Conservation (phyloP, 768 basidiomycete species). For the Boletellus emodensis region DNA sequence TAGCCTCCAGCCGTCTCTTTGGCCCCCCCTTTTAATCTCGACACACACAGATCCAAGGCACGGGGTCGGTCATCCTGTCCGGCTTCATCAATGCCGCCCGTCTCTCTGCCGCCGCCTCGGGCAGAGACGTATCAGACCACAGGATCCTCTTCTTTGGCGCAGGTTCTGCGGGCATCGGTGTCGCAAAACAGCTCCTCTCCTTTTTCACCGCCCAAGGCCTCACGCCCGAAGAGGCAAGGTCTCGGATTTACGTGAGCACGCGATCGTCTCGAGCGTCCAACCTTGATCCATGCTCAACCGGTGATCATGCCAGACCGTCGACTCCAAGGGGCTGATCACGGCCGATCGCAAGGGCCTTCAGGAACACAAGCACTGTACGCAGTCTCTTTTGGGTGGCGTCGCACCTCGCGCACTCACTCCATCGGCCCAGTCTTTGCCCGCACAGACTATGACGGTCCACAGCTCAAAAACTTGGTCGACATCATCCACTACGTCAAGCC, state of each 20-base stretch:
- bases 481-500: constrained; percentile 72
- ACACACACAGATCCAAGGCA: constrained; percentile 54
- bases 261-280: background rate
- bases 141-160: constrained; percentile 58
- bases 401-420: background rate
- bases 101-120: constrained; percentile 47
- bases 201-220: constrained; percentile 54
- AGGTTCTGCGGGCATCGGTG: constrained; percentile 51
- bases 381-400: background rate
- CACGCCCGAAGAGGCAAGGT: constrained; percentile 60
- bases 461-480: constrained; percentile 55
- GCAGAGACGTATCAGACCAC: constrained; percentile 42
- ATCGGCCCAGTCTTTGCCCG: constrained; percentile 59
- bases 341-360: constrained; percentile 63
- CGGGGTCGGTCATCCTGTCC: constrained; percentile 70
- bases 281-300: background rate
- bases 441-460: constrained; percentile 60
- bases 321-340: constrained; percentile 74
- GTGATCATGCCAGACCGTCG: constrained; percentile 50
- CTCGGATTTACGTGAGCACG: constrained; percentile 57
- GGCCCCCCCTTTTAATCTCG: constrained; percentile 3
- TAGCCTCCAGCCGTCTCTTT: background rate
- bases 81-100: constrained; percentile 73
- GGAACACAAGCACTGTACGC: constrained; percentile 69
- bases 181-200: constrained; percentile 46